Evolutionary conservation across 2,329 filamentous ascomycete species (phyloP), one percentile per base, ranked within the genome.

Genomic region (Cladorrhinum sp.): DNA sequence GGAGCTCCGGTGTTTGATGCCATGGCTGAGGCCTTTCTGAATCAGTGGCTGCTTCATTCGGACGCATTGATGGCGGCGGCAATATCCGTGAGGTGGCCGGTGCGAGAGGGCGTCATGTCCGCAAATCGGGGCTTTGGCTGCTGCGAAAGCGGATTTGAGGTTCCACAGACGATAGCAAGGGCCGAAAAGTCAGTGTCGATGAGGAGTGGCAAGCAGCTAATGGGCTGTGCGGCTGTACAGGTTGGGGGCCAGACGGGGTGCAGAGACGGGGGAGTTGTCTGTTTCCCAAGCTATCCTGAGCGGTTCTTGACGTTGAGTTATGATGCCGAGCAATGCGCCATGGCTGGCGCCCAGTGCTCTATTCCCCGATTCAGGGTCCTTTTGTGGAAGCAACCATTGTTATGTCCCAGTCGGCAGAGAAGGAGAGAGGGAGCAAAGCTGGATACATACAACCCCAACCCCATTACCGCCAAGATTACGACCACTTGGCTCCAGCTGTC

Each of bases 401-500:
- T 4, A 28, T 5, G 9, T 28, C 9, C 26, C n/a, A n/a, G n/a
- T n/a, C n/a, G n/a, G 26, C 26, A 28, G 26, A 28, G 26, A 28
- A 28, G 26, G 26, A 36, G 26, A 30, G 26, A 30, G 26, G 26
- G 26, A 30, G 26, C 10, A 30, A 30, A 30, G 26, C 26, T 30
- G 4, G 26, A 4, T 30, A 10, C 26, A 30, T 30, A 30, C 26
- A 30, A 30, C 26, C 26, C 26, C 26, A 30, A 30, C 26, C 26
- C 26, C n/a, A n/a, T n/a, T n/a, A n/a, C n/a, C 26, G 21, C 23
- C 52, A 55, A 36, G 28, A 23, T n/a, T n/a, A n/a, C n/a, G 26
- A 28, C 23, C 50, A 51, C 16, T 21, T 49, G 57, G 30, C 20
- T 2, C 49, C 49, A 54, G 49, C 49, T 59, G 57, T 26, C n/a